phyloP scores from a whole-genome alignment of 805 yeast species.

The Tetrapisispora iriomotensis region DNA sequence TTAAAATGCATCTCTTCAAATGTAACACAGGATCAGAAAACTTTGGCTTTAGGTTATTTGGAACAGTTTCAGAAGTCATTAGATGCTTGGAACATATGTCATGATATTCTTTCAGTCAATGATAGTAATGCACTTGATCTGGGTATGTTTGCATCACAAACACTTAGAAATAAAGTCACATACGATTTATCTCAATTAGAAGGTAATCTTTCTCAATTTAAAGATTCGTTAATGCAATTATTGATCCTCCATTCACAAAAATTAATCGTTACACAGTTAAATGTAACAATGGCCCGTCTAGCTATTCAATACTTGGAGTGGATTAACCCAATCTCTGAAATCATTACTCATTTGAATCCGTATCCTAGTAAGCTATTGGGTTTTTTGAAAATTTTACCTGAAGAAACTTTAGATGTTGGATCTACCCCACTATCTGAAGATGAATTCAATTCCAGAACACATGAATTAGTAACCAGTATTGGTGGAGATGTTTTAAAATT shows the following conservation, averaged over 20 bases:
- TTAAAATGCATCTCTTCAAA: constrained; percentile 24
- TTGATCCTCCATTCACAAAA: constrained; percentile 43
- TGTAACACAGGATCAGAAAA: constrained; percentile 26
- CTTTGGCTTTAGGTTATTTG: constrained; percentile 44
- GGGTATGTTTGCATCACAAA: constrained; percentile 82
- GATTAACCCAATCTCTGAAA: constrained; percentile 61
- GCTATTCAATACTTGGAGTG: constrained; percentile 70
- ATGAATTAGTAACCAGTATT: constrained; percentile 52
- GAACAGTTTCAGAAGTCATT: constrained; percentile 76
- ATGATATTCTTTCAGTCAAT: constrained; percentile 37
- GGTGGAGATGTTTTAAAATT: constrained; percentile 59
- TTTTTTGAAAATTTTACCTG: constrained; percentile 81
- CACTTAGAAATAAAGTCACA: constrained; percentile 71
- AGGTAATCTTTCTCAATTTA: constrained; percentile 48
- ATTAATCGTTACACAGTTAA: constrained; percentile 72
- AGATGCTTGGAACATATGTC: constrained; percentile 70
- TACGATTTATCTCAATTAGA: constrained; percentile 73
- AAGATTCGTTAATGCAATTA: constrained; percentile 54
- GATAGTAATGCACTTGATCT: constrained; percentile 39
- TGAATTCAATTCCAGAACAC: constrained; percentile 59
- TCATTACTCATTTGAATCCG: constrained; percentile 37
- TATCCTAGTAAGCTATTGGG: constrained; percentile 48
- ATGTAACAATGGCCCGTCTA: constrained; percentile 71
- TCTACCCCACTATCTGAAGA: constrained; percentile 73
- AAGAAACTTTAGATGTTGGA: constrained; percentile 72